Conservation (phyloP, 805 yeast genomes). For the Vanderwaltozyma polyspora region DNA sequence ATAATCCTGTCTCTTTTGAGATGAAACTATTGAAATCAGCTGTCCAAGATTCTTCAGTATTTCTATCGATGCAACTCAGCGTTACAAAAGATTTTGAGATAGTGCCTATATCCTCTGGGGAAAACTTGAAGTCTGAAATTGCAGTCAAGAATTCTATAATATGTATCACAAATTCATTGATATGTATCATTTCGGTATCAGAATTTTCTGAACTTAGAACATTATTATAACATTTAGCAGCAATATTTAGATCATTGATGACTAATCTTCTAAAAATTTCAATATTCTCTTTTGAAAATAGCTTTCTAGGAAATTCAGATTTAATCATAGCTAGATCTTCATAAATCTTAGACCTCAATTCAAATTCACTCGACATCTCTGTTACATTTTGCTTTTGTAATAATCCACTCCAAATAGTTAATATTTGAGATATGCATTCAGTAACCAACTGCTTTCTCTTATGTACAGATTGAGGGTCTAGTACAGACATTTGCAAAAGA, state of each 20-base stretch:
- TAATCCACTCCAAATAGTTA: slow-evolving; percentile 7
- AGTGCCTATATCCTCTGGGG: slow-evolving; percentile 4
- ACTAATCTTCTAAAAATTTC: slow-evolving; percentile 7
- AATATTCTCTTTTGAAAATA: slow-evolving; percentile 7
- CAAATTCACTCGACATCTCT: slow-evolving; percentile 2
- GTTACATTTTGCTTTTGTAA: slow-evolving; percentile 4
- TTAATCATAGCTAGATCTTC: slow-evolving; percentile 15
- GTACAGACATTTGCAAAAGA: slow-evolving; percentile 37
- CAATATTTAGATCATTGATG: slow-evolving; percentile 9
- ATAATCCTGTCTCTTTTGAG: slow-evolving; percentile 61
- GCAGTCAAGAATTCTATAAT: slow-evolving; percentile 14
- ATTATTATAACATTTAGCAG: slow-evolving; percentile 3
- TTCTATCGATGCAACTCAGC: slow-evolving; percentile 34
- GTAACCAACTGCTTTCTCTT: slow-evolving; percentile 13
- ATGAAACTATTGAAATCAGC: slow-evolving; percentile 60
- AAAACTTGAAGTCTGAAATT: slow-evolving; percentile 6
- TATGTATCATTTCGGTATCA: slow-evolving; percentile 2
- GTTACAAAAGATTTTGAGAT: slow-evolving; percentile 26
- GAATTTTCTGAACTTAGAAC: background rate
- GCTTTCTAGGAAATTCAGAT: slow-evolving; percentile 15
- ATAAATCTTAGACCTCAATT: slow-evolving; percentile 12
- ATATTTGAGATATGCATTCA: slow-evolving; percentile 11
- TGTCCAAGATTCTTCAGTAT: slow-evolving; percentile 37
- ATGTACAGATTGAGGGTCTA: slow-evolving; percentile 7
- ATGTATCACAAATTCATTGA: slow-evolving; percentile 15